Percentiles rank a stretch among this genome's conserved stretches.
phyloP scores from a whole-genome alignment of 371 early-diverging fungal genomes.

The Saksenaea oblongispora region DNA sequence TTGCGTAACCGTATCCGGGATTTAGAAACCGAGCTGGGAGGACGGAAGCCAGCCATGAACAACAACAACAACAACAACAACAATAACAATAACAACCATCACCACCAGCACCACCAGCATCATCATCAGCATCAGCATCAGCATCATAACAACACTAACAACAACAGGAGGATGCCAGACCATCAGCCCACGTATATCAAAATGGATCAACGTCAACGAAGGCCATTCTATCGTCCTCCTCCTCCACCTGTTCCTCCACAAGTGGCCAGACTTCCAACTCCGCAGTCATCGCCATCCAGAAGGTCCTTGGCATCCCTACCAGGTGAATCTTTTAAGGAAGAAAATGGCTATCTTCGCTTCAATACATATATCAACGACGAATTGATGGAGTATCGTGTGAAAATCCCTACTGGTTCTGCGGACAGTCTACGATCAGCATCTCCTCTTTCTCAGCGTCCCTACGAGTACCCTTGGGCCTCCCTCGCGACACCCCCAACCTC shows the following conservation, averaged over 20 bases:
- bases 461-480: conserved; percentile 14
- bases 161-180: not conserved
- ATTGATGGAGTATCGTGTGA: conserved; percentile 34
- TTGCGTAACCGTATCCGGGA: conserved; percentile 17
- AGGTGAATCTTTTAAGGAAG: conserved; percentile 25
- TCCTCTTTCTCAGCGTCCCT: conserved; percentile 7
- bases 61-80: conserved; percentile 21
- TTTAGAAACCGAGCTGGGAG: conserved; percentile 25
- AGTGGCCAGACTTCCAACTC: conserved; percentile 4
- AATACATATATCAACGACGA: conserved; percentile 36
- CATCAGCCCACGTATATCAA: conserved; percentile 4
- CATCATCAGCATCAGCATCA: no score
- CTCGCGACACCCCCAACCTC: conserved; percentile 23
- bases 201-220: not conserved
- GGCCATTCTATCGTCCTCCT: not conserved
- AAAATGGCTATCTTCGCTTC: conserved; percentile 38
- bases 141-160: conserved; percentile 9
- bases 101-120: conserved; percentile 11
- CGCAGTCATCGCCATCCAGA: conserved; percentile 8
- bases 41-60: conserved; percentile 18
- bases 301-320: not conserved
- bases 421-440: conserved; percentile 16
- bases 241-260: not conserved
- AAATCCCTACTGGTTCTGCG: conserved; percentile 27
- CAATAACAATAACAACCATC: conserved; percentile 19